Base-by-base conservation (phyloP, 768 basidiomycete species). In the Tylopilus subfusipes region DNA sequence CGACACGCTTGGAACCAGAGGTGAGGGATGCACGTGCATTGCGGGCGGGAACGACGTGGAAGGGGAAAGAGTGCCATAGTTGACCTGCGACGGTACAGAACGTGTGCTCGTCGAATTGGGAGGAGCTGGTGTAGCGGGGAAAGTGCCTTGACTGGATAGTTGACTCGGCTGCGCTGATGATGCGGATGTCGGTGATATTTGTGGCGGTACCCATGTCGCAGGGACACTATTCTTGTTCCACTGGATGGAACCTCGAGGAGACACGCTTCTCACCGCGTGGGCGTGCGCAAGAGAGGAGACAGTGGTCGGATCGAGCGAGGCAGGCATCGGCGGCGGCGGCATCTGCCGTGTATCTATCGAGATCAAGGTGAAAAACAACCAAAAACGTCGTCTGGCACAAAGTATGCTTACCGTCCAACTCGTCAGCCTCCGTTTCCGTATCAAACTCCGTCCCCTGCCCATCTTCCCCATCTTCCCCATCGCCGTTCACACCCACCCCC, bases 241-340 rank as follows among this genome's bases (percentile, higher is more conserved):
- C 5, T 58, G 64, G 14, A 50, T 31, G 22, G 52, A 45, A 2
- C 50, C 47, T 11, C 58, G 63, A 30, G 67, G 67, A 21, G 67
- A 68, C n/a, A 33, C 24, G 4, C 63, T 54, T 31, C 62, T 56
- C 12, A 22, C 52, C 4, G 46, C 47, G 29, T 52, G 61, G 10
- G 66, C 58, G 34, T 64, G 65, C 12, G 46, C 52, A 33, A 71
- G 65, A 45, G 72, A 69, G 19, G 68, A 68, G 29, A 73, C 55
- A 5, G 73, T 72, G 29, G 76, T 75, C 5, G 75, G 72, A 54
- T 79, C 75, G 24, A 75, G 62, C 12, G 73, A 66, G 18, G 75
- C 74, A 6, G 79, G 79, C 64, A 81, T 72, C 1, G 77, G 77
- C 21, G 80, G 79, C 7, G 81, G 81, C 5, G 81, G 80, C 82